phyloP scores from a whole-genome alignment of 805 yeast species.

The Cyberlindnera veronae region DNA sequence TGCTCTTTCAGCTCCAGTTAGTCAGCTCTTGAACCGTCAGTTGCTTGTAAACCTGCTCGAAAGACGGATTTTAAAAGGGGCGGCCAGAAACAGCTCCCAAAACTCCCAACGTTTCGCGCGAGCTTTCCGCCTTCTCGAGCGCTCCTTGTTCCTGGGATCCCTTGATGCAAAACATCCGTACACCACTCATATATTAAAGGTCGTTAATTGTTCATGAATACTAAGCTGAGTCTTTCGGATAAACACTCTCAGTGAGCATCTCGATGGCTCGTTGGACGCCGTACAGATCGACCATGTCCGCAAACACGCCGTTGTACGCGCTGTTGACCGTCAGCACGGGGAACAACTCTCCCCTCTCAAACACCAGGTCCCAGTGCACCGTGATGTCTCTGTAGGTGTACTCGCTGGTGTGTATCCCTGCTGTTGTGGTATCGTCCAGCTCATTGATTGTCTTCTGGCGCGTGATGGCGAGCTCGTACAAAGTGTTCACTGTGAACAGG shows the following conservation, averaged over 20 bases:
- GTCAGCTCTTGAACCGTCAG: too few relatives aligned
- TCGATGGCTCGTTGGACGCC: constrained; percentile 12
- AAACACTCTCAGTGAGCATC: constrained; percentile 6
- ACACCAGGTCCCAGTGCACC: constrained; percentile 16
- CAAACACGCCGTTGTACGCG: constrained; percentile 12
- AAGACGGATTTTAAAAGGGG: too few relatives aligned
- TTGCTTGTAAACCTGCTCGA: too few relatives aligned
- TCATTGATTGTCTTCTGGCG: constrained; percentile 13
- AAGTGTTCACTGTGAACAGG: constrained; percentile 16
- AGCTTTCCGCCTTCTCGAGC: not conserved
- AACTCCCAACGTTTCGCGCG: too few relatives aligned
- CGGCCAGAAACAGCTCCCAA: too few relatives aligned
- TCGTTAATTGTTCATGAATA: too few relatives aligned
- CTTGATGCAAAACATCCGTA: constrained; percentile 11
- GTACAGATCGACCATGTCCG: constrained; percentile 14
- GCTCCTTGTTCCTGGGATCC: too few relatives aligned
- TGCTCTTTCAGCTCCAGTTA: too few relatives aligned
- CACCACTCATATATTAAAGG: not conserved
- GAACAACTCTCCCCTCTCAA: constrained; percentile 9
- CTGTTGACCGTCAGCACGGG: constrained; percentile 13
- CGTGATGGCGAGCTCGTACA: constrained; percentile 13
- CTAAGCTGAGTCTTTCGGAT: not conserved
- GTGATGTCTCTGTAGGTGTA: constrained; percentile 5
- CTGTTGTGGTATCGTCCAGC: constrained; percentile 1
- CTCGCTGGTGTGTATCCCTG: not conserved